Evolutionary conservation across 164 flowering plant species (phyloP).

Genomic region (Chimonanthus praecox): DNA sequence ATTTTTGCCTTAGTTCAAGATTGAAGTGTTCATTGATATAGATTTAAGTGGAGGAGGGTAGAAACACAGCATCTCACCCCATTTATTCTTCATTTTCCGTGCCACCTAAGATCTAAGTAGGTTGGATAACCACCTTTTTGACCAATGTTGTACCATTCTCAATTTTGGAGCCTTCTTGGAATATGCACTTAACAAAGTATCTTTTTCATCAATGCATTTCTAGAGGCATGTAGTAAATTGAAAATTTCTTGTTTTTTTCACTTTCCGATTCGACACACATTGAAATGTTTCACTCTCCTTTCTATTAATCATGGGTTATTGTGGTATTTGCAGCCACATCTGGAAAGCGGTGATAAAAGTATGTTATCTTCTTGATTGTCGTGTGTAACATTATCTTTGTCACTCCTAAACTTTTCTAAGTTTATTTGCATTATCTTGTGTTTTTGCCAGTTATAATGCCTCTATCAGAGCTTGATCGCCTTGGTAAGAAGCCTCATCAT

Average conservation of each 20-base stretch:
- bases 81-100: neutral
- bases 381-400: neutral
- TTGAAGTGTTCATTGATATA: neutral
- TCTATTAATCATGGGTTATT: neutral
- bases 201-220: neutral
- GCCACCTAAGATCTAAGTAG: neutral
- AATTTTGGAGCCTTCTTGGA: neutral
- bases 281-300: neutral
- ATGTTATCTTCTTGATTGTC: neutral
- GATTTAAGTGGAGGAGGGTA: neutral
- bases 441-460: constrained; percentile 66
- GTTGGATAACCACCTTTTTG: neutral
- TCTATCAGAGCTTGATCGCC: constrained; percentile 65
- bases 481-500: constrained; percentile 36
- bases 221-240: too few species aligned
- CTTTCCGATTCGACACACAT: neutral
- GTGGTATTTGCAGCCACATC: neutral
- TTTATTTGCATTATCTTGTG: neutral
- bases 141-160: neutral
- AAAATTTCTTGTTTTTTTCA: too few species aligned
- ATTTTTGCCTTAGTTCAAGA: neutral
- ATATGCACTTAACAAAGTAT: neutral
- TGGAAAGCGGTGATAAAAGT: neutral
- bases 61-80: neutral
- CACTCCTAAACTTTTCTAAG: neutral